Conservation (phyloP, 305 asterid genomes). For the Rubia occidens region DNA sequence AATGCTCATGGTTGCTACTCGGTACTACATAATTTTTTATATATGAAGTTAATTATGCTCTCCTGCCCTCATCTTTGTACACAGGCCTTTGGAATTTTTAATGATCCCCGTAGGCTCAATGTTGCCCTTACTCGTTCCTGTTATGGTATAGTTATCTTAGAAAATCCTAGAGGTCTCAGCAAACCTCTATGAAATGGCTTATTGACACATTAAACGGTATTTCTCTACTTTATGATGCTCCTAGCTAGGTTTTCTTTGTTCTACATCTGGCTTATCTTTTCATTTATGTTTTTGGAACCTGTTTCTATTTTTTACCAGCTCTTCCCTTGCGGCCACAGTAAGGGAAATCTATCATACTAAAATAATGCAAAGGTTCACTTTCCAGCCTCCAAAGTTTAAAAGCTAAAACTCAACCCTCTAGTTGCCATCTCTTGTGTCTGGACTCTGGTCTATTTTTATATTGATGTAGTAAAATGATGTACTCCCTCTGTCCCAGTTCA, state of each 20-base stretch:
- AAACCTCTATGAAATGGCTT: constrained; percentile 94
- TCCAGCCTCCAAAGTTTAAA: background rate
- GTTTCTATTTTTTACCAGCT: background rate
- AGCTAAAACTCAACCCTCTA: background rate
- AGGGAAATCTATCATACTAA: too few relatives aligned
- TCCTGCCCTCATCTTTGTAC: constrained; percentile 4
- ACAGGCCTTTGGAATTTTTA: constrained; percentile 97
- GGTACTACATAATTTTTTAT: background rate
- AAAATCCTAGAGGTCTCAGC: constrained; percentile 97
- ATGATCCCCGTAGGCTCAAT: constrained; percentile 98
- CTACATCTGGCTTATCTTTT: background rate
- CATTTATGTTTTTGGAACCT: background rate
- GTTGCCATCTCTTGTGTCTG: background rate
- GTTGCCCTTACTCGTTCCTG: constrained; percentile 99
- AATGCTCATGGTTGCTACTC: background rate
- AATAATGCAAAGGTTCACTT: too few relatives aligned
- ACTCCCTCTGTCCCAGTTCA: too few relatives aligned
- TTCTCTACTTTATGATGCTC: constrained; percentile 6
- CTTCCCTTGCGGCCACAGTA: background rate
- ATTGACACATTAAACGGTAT: constrained; percentile 91
- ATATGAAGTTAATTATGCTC: background rate
- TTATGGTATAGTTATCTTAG: constrained; percentile 93
- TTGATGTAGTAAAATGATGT: background rate
- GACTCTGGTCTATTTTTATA: background rate
- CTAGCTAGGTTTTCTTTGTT: constrained; percentile 2